A percentile compares a stretch with the other conserved stretches of the same genome.
Evolutionary conservation across 805 yeast species (phyloP).

Genomic region (Pichia thaimueangensis): DNA sequence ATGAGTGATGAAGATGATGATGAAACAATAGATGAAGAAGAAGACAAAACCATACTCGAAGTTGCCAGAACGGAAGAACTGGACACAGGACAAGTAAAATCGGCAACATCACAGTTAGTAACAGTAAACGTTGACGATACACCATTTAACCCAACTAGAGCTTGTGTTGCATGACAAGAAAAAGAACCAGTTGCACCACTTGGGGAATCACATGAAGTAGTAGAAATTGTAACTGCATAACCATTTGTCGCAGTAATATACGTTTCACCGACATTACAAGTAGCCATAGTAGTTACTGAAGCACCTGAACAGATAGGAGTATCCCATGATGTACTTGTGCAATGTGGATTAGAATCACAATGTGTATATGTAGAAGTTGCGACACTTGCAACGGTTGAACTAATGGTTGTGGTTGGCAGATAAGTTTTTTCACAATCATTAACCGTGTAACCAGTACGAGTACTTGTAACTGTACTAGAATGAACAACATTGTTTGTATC

Average conservation of each 20-base stretch:
- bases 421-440: neutral
- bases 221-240: slow-evolving; percentile 8
- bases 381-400: slow-evolving; percentile 1
- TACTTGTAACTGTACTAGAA: neutral
- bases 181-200: slow-evolving; percentile 14
- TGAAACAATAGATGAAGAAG: neutral
- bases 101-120: slow-evolving; percentile 14
- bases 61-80: neutral
- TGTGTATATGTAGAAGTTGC: slow-evolving; percentile 11
- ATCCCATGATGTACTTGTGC: slow-evolving; percentile 11
- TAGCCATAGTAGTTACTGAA: slow-evolving; percentile 7
- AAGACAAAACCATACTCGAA: neutral
- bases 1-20: neutral
- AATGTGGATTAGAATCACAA: slow-evolving; percentile 14
- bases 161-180: slow-evolving; percentile 11
- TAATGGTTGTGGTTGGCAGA: slow-evolving; percentile 3
- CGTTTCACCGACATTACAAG: slow-evolving; percentile 11
- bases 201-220: slow-evolving; percentile 15
- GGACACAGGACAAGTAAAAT: slow-evolving; percentile 7
- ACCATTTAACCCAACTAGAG: slow-evolving; percentile 7
- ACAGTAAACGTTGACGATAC: slow-evolving; percentile 9
- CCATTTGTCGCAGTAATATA: slow-evolving; percentile 3
- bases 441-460: neutral
- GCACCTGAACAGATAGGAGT: slow-evolving; percentile 12
- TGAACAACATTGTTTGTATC: neutral